Evolutionary conservation across 192 early-diverging fungal genomes (phyloP), one percentile per base, ranked within the genome.

Genomic region (Chytriomyces sp.): DNA sequence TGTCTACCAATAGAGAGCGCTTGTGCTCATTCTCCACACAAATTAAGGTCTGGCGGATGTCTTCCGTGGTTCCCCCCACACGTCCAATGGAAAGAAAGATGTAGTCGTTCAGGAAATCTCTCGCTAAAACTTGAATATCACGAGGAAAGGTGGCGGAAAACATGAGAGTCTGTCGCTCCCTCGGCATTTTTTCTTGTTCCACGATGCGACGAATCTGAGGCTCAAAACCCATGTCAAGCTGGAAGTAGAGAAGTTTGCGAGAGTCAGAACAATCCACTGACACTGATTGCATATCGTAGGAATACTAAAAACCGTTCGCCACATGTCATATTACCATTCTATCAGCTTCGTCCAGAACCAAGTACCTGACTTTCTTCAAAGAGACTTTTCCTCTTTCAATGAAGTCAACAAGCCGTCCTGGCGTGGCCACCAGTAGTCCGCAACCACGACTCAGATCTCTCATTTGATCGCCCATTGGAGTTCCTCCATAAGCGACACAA

Each of bases 171-270:
- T 95, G 94, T 64, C 95, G 87, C 1, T 80, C 78, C 44, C 57
- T n/a, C 1, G 61, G 84, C 82, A 97, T 89, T 72, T 95, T 92
- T 81, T 92, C 90, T 77, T 87, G 78, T 77, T 80, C 80, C 23
- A 98, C 92, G 70, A 99, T 94, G 59, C 89, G 83, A 57, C 97
- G 89, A 69, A 99, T 95, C 78, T 95, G 91, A 10, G 89, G 86
- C 86, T 97, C 97, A 79, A 99, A 99, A 62, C 97, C 97, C 96
- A 98, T 98, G 81, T 97, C 97, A 79, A 99, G 87, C 76, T 77
- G 0, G 23, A 45, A 69, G 7, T 24, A 9, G 24, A 95, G 20
- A 61, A 28, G 20, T 20, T 2, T 3, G 53, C 13, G 16, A 13
- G 53, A 20, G 20, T 13, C 3, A 57, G 20, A 20, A 18, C 13